Evolutionary conservation across 129 eudicot species (phyloP), one percentile per base, ranked within the genome.

Genomic region (Saposhnikovia divaricata): DNA sequence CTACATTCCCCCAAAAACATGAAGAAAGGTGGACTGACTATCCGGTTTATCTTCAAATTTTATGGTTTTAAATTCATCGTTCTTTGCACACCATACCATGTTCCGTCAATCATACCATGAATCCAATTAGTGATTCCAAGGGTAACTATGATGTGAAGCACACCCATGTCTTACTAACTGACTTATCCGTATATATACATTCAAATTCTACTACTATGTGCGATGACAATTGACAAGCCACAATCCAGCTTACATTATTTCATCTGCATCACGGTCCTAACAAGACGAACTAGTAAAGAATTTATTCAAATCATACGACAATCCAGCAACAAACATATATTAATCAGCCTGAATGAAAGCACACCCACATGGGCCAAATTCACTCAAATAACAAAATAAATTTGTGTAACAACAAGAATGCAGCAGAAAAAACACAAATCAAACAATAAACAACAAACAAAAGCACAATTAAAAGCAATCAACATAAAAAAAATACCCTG

Each of bases 401-500:
- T 3, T 14, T 3, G 13, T 34, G 53, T 47, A 48, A 57, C 66
- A 23, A 57, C 9, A 57, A 6, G n/a, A 55, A 55, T 21, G 65
- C 65, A 65, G 71, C 72, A 25, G 25, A 65, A 3, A 31, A 31
- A 65, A 65, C 72, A 65, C 19, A 7, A 61, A 61, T 61, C 34
- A 28, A 48, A 61, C 69, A 61, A 21, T 3, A 63, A 65, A 28
- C 69, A 61, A 21, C 34, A 63, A 65, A 28, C 72, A 66, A 18
- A 15, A 50, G 5, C 57, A 66, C 72, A 66, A 66, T 66, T 16
- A 6, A 50, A 45, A 27, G 43, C n/a, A 61, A 50, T 81, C 15
- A 46, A n/a, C 59, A 82, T 7, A 45, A 28, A 43, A 40, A 40
- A 5, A 23, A 76, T 95, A 95, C 99, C 93, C 96, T 87, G 86